A percentile compares a stretch with the other conserved stretches of the same genome.
Evolutionary conservation across 352 stramenopile species (phyloP).

Genomic region (Globisporangium barbulae): DNA sequence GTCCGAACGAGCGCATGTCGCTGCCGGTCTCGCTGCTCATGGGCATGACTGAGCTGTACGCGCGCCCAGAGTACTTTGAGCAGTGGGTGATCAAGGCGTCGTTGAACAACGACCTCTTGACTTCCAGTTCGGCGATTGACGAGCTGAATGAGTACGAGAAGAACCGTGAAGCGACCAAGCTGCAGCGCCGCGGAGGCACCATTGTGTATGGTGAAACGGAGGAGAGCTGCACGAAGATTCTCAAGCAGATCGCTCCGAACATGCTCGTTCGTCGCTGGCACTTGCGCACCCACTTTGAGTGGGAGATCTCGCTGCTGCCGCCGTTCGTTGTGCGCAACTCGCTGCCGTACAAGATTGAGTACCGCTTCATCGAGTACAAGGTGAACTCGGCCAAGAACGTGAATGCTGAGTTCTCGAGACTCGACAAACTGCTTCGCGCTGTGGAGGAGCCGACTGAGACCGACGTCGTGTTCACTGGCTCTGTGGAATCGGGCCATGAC

Average conservation of each 20-base stretch:
- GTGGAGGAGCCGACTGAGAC: slow-evolving; percentile 26
- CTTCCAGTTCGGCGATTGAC: slow-evolving; percentile 45
- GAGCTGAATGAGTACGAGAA: slow-evolving; percentile 59
- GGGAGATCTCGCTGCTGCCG: slow-evolving; percentile 71
- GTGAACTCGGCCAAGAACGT: slow-evolving; percentile 45
- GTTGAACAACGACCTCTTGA: slow-evolving; percentile 77
- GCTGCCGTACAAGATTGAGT: slow-evolving; percentile 81
- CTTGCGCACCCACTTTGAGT: slow-evolving; percentile 74
- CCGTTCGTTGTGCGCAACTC: slow-evolving; percentile 87
- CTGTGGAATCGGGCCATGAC: slow-evolving; percentile 67
- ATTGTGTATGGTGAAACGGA: slow-evolving; percentile 80
- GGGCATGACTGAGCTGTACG: slow-evolving; percentile 83
- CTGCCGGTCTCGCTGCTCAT: slow-evolving; percentile 69
- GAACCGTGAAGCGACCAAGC: slow-evolving; percentile 39
- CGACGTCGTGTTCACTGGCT: slow-evolving; percentile 42
- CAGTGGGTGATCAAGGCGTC: slow-evolving; percentile 75
- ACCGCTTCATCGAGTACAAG: slow-evolving; percentile 84
- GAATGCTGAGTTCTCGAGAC: slow-evolving; percentile 48
- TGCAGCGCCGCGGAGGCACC: slow-evolving; percentile 50
- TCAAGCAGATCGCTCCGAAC: slow-evolving; percentile 72
- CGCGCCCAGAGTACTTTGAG: slow-evolving; percentile 56
- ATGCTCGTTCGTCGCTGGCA: slow-evolving; percentile 76
- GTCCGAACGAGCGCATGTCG: slow-evolving; percentile 60
- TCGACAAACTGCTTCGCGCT: slow-evolving; percentile 51
- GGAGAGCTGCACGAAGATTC: slow-evolving; percentile 65